Evolutionary conservation across 768 basidiomycete species (phyloP).

Genomic region (Lactifluus hygrophoroides): DNA sequence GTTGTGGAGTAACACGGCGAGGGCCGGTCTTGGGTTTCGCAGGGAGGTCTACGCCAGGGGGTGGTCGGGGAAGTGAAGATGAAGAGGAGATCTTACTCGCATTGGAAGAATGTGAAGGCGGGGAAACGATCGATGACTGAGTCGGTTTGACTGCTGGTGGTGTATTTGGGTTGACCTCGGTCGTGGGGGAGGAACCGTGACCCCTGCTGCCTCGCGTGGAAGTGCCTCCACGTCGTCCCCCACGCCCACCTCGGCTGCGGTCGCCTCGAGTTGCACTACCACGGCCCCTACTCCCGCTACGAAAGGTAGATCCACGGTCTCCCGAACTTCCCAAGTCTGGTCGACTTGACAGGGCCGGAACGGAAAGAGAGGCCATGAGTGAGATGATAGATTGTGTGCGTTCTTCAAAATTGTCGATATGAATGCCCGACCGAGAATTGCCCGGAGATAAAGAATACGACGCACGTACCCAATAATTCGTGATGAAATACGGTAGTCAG

Average conservation of each 20-base stretch:
- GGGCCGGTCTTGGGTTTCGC: slow-evolving; percentile 8
- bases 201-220: slow-evolving; percentile 27
- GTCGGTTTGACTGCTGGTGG: not conserved
- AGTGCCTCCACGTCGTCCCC: slow-evolving; percentile 25
- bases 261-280: slow-evolving; percentile 8
- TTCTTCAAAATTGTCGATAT: not conserved
- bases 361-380: slow-evolving; percentile 38
- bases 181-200: slow-evolving; percentile 27
- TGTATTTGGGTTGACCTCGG: slow-evolving; percentile 7
- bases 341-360: slow-evolving; percentile 25
- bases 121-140: not conserved
- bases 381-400: not conserved
- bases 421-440: not conserved
- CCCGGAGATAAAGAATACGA: not conserved
- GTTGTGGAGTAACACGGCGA: slow-evolving; percentile 3
- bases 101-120: not conserved
- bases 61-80: not conserved
- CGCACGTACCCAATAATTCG: not conserved
- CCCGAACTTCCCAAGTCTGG: slow-evolving; percentile 39
- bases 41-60: not conserved
- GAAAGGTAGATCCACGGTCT: slow-evolving; percentile 42
- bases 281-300: slow-evolving; percentile 32
- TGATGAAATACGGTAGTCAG: not conserved
- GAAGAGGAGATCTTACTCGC: slow-evolving; percentile 6
- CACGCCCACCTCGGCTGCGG: slow-evolving; percentile 27